A percentile compares a stretch with the other conserved stretches of the same genome.
Conservation (phyloP, 78 protist genomes). For the Dictyostelium purpureum region DNA sequence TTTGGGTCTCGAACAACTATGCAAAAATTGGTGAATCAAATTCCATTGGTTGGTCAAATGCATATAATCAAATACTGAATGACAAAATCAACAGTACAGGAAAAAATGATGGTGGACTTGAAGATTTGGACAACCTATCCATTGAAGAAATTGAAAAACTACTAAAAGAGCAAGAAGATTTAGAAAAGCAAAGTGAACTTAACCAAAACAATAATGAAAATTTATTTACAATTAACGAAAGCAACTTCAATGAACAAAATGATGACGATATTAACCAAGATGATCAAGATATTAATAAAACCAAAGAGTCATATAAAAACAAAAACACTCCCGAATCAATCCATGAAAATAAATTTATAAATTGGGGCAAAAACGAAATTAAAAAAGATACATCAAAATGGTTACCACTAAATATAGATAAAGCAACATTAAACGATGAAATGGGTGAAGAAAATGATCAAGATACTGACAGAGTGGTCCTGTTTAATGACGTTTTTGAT, state of each 20-base stretch:
- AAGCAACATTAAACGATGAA: background rate
- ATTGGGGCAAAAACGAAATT: background rate
- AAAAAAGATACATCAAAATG: background rate
- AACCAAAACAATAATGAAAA: background rate
- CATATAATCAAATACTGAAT: background rate
- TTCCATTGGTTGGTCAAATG: slow-evolving; percentile 48
- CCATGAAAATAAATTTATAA: background rate
- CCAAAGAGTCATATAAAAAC: no score
- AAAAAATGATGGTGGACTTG: background rate
- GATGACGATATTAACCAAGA: background rate
- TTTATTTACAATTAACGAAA: background rate
- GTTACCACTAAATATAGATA: slow-evolving; percentile 22
- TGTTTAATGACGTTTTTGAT: slow-evolving; percentile 59
- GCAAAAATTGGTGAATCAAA: slow-evolving; percentile 47
- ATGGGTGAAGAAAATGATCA: background rate
- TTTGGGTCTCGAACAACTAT: slow-evolving; percentile 19
- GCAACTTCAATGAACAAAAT: background rate
- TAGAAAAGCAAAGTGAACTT: background rate
- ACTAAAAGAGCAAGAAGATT: slow-evolving; percentile 15
- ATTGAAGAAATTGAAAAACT: slow-evolving; percentile 61
- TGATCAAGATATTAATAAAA: no score
- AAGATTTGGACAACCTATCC: slow-evolving; percentile 10
- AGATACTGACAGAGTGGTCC: slow-evolving; percentile 38
- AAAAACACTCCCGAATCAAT: no score
- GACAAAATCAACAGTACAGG: background rate